Conservation (phyloP, 2,329 filamentous ascomycete species). For the Pseudogymnoascus sp. region DNA sequence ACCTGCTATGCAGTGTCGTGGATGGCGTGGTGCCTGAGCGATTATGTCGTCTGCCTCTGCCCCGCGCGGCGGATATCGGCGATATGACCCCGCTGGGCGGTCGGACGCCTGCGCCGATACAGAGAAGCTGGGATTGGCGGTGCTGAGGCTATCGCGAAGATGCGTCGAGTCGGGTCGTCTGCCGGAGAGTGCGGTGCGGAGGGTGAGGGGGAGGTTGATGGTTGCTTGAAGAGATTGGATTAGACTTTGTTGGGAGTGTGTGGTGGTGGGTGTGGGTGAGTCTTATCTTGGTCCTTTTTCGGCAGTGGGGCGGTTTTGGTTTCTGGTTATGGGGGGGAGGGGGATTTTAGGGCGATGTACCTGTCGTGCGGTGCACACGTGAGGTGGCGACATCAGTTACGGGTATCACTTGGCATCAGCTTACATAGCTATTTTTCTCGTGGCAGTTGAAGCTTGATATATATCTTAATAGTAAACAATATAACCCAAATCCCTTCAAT, state of each 20-base stretch:
- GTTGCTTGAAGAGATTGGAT: constrained; percentile 2
- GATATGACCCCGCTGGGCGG: neutral
- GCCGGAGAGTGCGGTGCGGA: neutral
- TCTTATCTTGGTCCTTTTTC: constrained; percentile 7
- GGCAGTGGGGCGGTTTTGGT: neutral
- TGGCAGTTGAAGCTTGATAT: neutral
- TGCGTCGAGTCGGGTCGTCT: neutral
- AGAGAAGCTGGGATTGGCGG: neutral
- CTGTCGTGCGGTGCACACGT: constrained; percentile 4
- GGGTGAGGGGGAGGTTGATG: neutral
- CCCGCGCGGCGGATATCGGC: constrained; percentile 6
- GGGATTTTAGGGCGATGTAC: neutral
- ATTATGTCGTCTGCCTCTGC: neutral
- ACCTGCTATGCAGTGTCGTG: neutral
- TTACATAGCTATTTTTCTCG: neutral
- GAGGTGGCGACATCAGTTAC: neutral
- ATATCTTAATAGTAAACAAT: neutral
- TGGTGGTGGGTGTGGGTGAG: neutral
- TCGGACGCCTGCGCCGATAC: neutral
- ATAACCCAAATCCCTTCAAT: neutral
- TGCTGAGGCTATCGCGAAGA: neutral
- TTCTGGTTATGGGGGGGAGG: neutral
- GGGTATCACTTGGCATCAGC: neutral
- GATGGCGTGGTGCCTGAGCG: neutral
- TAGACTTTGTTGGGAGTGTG: constrained; percentile 3